Base-by-base conservation (phyloP, 1,284 basidiomycete genomes). In the Phlebopus sp. region DNA sequence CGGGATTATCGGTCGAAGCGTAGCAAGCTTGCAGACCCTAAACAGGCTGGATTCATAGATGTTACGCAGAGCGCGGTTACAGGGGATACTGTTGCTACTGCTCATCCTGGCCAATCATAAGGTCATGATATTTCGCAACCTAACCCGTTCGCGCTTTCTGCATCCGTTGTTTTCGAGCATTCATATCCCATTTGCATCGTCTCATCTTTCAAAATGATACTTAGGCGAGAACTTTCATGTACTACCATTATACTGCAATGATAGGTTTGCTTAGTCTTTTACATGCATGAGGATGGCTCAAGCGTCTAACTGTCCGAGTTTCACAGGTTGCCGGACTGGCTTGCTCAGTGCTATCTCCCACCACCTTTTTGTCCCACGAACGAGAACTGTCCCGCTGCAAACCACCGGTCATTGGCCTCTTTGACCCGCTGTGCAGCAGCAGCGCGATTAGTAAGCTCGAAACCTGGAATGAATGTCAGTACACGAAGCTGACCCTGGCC, bases 381-480 rank as follows among this genome's bases (percentile, higher is more conserved):
- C 1, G 87, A 86, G 69, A 95, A 95, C 32, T 77, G 91, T 5
- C 92, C 92, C 15, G 81, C 80, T 3, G 86, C 82, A 63, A 96
- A 96, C 92, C 92, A 96, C 27, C 87, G 78, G 51, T 95, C 91
- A 69, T 96, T 96, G 19, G 92, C 93, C 59, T 91, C 92, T 64
- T 92, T 90, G 50, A 95, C 89, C 30, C 85, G 78, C 59, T 89
- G 85, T 25, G 89, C 82, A 39, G 81, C 78, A 6, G 86, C 81
- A 5, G 86, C 78, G 25, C 87, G 85, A 62, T 95, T 95, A 44
- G 90, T 92, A 52, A 96, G 77, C 68, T 96, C 92, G 67, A 96
- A 88, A 30, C 89, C 88, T 88, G 52, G 6, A 50, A 44, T 32
- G 42, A 10, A 29, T 14, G 47, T 55, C 31, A 60, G 51, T 57